Evolutionary conservation across 2,329 filamentous ascomycete species (phyloP).

Genomic region (Fusarium ramigenum): DNA sequence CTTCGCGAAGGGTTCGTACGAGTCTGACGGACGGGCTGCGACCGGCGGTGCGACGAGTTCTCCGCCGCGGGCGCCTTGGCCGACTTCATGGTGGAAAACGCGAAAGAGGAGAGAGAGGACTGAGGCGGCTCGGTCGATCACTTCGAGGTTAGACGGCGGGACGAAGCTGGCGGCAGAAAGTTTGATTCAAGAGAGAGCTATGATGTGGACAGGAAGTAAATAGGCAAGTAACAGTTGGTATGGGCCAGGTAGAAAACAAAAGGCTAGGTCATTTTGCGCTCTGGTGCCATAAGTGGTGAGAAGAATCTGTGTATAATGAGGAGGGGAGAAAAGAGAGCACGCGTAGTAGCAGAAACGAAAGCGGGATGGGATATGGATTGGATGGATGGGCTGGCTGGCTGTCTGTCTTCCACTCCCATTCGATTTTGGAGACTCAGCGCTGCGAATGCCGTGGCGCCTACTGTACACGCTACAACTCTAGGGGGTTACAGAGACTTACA

Average conservation of each 20-base stretch:
- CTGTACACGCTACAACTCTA: slow-evolving; percentile 1
- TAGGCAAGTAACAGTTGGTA: slow-evolving; percentile 36
- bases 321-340: slow-evolving; percentile 38
- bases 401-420: slow-evolving; percentile 27
- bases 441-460: slow-evolving; percentile 30
- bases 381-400: slow-evolving; percentile 1
- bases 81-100: slow-evolving; percentile 61
- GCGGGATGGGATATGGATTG: slow-evolving; percentile 30
- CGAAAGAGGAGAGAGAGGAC: slow-evolving; percentile 31
- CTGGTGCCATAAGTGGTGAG: slow-evolving; percentile 25
- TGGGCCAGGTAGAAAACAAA: slow-evolving; percentile 26
- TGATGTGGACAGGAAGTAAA: slow-evolving; percentile 7
- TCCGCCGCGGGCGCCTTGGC: slow-evolving; percentile 58
- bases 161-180: slow-evolving; percentile 36
- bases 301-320: slow-evolving; percentile 27
- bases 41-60: slow-evolving; percentile 63
- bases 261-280: slow-evolving; percentile 41
- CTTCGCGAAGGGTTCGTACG: slow-evolving; percentile 70
- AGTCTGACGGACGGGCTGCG: slow-evolving; percentile 72
- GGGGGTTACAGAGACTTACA: slow-evolving; percentile 24
- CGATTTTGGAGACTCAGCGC: slow-evolving; percentile 41
- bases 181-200: slow-evolving; percentile 15
- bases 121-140: slow-evolving; percentile 33
- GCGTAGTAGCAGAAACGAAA: slow-evolving; percentile 36
- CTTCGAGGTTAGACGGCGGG: slow-evolving; percentile 29